phyloP scores from a whole-genome alignment of 2,329 filamentous ascomycete genomes.

The Alternaria sp. region DNA sequence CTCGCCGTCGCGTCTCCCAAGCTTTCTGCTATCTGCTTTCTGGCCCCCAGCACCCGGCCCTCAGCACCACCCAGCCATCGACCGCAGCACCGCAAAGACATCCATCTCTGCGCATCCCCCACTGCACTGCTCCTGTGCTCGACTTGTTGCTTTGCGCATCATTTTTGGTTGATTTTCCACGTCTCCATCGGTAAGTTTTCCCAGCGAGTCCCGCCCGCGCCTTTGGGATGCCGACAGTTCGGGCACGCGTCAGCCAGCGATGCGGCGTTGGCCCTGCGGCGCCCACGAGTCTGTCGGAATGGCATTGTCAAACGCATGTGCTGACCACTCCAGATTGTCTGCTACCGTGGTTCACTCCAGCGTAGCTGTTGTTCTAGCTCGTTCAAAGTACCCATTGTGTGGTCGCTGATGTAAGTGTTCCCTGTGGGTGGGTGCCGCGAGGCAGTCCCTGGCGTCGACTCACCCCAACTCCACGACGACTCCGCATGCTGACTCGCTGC shows the following conservation, averaged over 20 bases:
- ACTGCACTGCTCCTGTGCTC: not conserved
- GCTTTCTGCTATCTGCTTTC: not conserved
- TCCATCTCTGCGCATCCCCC: not conserved
- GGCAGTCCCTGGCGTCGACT: conserved; percentile 8
- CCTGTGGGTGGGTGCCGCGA: conserved; percentile 17
- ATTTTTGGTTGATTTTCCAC: not conserved
- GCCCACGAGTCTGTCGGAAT: conserved; percentile 11
- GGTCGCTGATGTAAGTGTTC: conserved; percentile 17
- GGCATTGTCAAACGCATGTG: conserved; percentile 5
- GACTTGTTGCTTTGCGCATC: not conserved
- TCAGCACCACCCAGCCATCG: not conserved
- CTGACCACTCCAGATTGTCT: conserved; percentile 16
- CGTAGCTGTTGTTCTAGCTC: conserved; percentile 13
- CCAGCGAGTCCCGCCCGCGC: conserved; percentile 1
- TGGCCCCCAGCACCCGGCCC: conserved; percentile 3
- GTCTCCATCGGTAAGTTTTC: conserved; percentile 16
- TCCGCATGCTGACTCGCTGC: conserved; percentile 18
- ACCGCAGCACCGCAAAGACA: not conserved
- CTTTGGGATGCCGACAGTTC: conserved; percentile 16
- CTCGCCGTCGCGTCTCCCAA: not conserved
- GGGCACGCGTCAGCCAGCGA: conserved; percentile 19
- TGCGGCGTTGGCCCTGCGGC: conserved; percentile 16
- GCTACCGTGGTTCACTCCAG: conserved; percentile 23
- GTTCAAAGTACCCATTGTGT: not conserved
- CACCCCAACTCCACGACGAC: conserved; percentile 15